Base-by-base conservation (phyloP, 2,329 filamentous ascomycete species). In the Ascochyta clinopodiicola region DNA sequence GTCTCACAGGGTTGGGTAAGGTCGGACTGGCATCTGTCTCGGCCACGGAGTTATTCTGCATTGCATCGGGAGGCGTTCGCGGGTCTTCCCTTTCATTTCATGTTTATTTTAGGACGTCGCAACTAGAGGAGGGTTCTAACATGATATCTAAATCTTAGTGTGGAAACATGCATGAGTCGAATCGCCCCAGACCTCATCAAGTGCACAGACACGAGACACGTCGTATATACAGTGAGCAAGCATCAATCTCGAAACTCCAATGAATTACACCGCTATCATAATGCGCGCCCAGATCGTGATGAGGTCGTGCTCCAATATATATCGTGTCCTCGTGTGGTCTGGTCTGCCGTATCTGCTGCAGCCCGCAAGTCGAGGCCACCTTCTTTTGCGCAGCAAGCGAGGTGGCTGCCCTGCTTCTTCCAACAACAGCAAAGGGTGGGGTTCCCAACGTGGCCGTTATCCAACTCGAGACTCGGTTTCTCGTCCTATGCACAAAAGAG, bases 31-130 rank as follows among this genome's bases (percentile, higher is more conserved):
- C 13, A 35, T 47, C 32, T 47, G 42, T 51, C 21, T 47, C 32
- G 36, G 32, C 32, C 29, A 45, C 36, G 29, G 42, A 21, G 42
- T 37, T 51, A 29, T 47, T 59, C 39, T 60, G 56, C 61, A 64
- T 64, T 56, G 62, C 63, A 66, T 66, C 54, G 59, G 57, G 52
- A 32, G 61, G 63, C 45, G 59, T 63, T 59, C 10, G 32, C 13
- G 22, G 24, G 7, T 17, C 9, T 31, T 29, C 9, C 9, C 31
- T 12, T 7, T 15, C 38, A 17, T 21, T 48, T 34, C 15, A 35
- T 27, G 12, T 6, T 21, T 31, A 17, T 6, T 29, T 17, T 12
- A 19, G 22, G 35, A 40, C 35, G 36, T 35, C 12, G 17, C 39
- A 49, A 48, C 15, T 55, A 55, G 44, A 55, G 21, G 25, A 19